phyloP scores from a whole-genome alignment of 148 eudicot species.

The Camellia lanceoleosa region DNA sequence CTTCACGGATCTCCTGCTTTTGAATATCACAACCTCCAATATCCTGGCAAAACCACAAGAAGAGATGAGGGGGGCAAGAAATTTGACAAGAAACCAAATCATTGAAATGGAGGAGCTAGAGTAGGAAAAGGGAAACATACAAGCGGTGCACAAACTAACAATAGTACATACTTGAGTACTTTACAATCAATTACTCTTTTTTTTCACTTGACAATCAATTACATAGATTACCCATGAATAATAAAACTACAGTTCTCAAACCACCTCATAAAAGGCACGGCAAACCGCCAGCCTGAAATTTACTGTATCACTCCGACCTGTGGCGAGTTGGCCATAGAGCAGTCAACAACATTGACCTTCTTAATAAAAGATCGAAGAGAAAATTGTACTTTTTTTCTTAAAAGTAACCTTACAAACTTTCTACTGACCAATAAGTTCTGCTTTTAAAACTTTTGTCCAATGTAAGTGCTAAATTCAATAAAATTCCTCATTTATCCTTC shows the following conservation, averaged over 20 bases:
- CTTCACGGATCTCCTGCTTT: constrained; percentile 95
- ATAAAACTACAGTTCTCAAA: background rate
- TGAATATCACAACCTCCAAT: constrained; percentile 97
- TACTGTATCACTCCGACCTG: background rate
- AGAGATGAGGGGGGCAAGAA: background rate
- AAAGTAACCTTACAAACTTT: background rate
- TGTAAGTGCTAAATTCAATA: no score
- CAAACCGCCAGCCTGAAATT: background rate
- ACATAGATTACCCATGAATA: background rate
- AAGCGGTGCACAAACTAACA: background rate
- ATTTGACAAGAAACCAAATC: background rate
- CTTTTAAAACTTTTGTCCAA: no score
- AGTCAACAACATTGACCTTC: background rate
- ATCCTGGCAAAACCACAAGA: constrained; percentile 43
- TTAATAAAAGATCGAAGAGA: background rate
- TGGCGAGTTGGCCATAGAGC: no score
- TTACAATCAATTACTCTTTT: no score
- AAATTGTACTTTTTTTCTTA: no score
- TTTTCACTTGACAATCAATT: background rate
- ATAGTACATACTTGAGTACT: background rate
- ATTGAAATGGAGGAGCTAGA: background rate
- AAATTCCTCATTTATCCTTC: no score
- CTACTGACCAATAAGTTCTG: no score
- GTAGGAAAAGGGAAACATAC: background rate
- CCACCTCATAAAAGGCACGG: background rate